Evolutionary conservation across 2,329 filamentous ascomycete genomes (phyloP).

Genomic region (Podosphaera leucotricha): DNA sequence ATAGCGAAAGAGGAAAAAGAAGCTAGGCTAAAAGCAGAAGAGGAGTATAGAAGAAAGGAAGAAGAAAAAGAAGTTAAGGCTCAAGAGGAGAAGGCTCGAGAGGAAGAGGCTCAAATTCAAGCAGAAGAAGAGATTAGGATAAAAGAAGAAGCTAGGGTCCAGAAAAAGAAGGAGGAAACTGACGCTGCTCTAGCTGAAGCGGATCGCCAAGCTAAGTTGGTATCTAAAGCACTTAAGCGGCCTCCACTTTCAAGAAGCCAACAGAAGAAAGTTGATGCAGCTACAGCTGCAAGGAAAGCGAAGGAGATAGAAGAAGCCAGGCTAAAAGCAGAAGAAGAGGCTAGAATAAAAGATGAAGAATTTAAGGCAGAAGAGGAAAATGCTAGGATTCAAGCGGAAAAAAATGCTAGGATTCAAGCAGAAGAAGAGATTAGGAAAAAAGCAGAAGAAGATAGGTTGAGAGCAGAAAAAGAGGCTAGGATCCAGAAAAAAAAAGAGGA

Average conservation of each 20-base stretch:
- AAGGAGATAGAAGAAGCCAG: slow-evolving; percentile 11
- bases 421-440: slow-evolving; percentile 18
- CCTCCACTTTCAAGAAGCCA: slow-evolving; percentile 24
- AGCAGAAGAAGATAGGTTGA: slow-evolving; percentile 15
- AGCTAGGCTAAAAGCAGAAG: slow-evolving; percentile 18
- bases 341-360: slow-evolving; percentile 19
- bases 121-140: neutral
- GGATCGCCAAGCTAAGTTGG: slow-evolving; percentile 15
- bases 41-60: slow-evolving; percentile 21
- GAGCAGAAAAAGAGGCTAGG: slow-evolving; percentile 8
- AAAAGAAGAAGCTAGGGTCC: neutral
- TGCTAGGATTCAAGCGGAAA: slow-evolving; percentile 19
- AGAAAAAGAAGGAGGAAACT: slow-evolving; percentile 4
- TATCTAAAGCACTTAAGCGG: slow-evolving; percentile 18
- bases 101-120: slow-evolving; percentile 10
- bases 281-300: slow-evolving; percentile 9
- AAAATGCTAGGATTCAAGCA: slow-evolving; percentile 26
- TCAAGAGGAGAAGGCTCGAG: slow-evolving; percentile 13
- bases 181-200: slow-evolving; percentile 4
- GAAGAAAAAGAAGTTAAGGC: no score
- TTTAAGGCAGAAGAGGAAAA: slow-evolving; percentile 12
- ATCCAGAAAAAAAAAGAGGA: neutral
- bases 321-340: slow-evolving; percentile 21
- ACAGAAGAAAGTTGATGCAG: neutral
- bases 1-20: slow-evolving; percentile 16